Evolutionary conservation across 306 rosid species (phyloP).

Genomic region (Carpinus fangiana): DNA sequence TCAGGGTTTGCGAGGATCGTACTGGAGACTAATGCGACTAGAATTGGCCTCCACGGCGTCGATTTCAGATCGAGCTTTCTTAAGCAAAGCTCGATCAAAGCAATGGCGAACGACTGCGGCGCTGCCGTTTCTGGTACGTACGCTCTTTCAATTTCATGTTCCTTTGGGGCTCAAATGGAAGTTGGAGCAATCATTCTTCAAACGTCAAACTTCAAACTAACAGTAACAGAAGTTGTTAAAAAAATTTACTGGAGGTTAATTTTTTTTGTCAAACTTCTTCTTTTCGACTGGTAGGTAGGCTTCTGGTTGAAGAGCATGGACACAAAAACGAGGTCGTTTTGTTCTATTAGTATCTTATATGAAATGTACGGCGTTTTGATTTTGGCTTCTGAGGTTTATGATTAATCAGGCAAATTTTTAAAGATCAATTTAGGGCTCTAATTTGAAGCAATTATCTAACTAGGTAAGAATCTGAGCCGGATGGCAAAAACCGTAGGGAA

Average conservation of each 20-base stretch:
- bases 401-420: not conserved
- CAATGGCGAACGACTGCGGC: conserved; percentile 22
- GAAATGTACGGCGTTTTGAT: not conserved
- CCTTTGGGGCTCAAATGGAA: too few species aligned
- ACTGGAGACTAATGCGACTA: conserved; percentile 41
- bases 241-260: too few species aligned
- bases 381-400: conserved; percentile 1
- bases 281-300: not conserved
- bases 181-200: too few species aligned
- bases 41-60: conserved; percentile 19
- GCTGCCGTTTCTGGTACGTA: conserved; percentile 60
- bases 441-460: conserved; percentile 36
- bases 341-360: too few species aligned
- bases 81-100: conserved; percentile 48
- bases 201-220: too few species aligned
- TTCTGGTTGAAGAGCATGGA: not conserved
- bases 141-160: not conserved
- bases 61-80: conserved; percentile 34
- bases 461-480: conserved; percentile 51
- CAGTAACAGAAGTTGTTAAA: too few species aligned
- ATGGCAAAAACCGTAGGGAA: conserved; percentile 66
- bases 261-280: too few species aligned
- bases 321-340: not conserved
- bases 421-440: conserved; percentile 29
- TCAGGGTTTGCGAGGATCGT: conserved; percentile 36